Evolutionary conservation across 106 monocot genomes (phyloP), one percentile per base, ranked within the genome.

Genomic region (Platanthera zijinensis): DNA sequence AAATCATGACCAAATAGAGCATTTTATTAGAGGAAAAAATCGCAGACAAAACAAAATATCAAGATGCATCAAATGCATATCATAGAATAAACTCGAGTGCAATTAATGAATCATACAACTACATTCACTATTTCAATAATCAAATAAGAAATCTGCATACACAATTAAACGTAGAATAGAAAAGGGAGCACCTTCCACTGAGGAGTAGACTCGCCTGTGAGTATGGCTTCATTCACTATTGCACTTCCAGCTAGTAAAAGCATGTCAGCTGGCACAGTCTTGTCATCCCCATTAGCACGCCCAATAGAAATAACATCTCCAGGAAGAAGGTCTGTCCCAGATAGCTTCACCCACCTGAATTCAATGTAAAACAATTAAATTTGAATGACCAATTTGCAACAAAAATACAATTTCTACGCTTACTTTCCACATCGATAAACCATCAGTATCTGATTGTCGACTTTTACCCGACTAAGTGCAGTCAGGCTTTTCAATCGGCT

Each of bases 151-250:
- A 48, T 7, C 10, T 15, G 48, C 46, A 70, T 17, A 70, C 1
- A 70, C 8, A 72, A 21, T 15, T 51, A 3, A 71, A 50, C n/a
- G 52, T 45, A 21, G 39, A 73, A 85, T 50, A 68, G 51, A 67
- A 63, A 74, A 72, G 30, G 72, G 71, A 80, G 17, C 70, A 99
- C 99, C 99, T 99, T 99, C 99, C 99, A 99, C 63, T 99, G 99
- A 78, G 99, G 99, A 88, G 99, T 99, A 81, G 99, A 99, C 82
- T 99, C 99, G 80, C 99, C 99, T 47, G 99, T 99, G 70, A 99
- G 90, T 87, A 99, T 99, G 54, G 99, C 99, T 90, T 99, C 99
- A 83, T 99, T 99, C 19, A 92, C 90, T 76, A 99, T 99, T 28
- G 88, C 91, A 84, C 83, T 92, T 77, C 99, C 99, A 68, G 99